phyloP scores from a whole-genome alignment of 495 filamentous ascomycete genomes.

The Trichoderma parareesei region DNA sequence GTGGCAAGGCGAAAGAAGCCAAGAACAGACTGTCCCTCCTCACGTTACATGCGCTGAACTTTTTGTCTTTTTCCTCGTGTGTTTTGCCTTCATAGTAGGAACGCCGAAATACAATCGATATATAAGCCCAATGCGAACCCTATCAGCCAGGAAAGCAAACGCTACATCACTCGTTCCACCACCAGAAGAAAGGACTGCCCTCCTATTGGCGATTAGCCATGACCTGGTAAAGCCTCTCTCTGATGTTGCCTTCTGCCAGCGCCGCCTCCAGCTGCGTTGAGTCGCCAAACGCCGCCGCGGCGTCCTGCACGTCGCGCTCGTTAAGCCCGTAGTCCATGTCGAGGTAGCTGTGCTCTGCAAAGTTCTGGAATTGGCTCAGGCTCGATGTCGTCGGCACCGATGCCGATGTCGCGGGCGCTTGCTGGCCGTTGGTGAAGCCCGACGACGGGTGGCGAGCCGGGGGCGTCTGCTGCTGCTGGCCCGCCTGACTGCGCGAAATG shows the following conservation, averaged over 20 bases:
- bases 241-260: background rate
- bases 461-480: background rate
- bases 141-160: background rate
- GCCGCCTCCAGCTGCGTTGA: background rate
- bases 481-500: background rate
- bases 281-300: background rate
- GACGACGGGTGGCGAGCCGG: background rate
- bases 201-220: conserved; percentile 2
- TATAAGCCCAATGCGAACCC: background rate
- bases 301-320: background rate
- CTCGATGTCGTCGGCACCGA: background rate
- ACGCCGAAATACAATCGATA: too few relatives aligned
- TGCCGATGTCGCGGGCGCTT: background rate
- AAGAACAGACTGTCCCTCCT: too few relatives aligned
- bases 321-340: conserved; percentile 5
- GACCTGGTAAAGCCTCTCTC: conserved; percentile 8
- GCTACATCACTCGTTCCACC: too few relatives aligned
- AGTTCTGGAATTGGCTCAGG: background rate
- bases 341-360: background rate
- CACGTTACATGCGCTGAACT: too few relatives aligned
- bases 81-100: too few relatives aligned
- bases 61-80: too few relatives aligned
- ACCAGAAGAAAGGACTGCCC: background rate
- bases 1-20: too few relatives aligned
- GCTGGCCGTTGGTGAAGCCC: background rate